These are phyloP conservation scores for Talaromyces sp. DNA, from an alignment of 2,329 filamentous ascomycete species.

Conservation along the genomic window DNA sequence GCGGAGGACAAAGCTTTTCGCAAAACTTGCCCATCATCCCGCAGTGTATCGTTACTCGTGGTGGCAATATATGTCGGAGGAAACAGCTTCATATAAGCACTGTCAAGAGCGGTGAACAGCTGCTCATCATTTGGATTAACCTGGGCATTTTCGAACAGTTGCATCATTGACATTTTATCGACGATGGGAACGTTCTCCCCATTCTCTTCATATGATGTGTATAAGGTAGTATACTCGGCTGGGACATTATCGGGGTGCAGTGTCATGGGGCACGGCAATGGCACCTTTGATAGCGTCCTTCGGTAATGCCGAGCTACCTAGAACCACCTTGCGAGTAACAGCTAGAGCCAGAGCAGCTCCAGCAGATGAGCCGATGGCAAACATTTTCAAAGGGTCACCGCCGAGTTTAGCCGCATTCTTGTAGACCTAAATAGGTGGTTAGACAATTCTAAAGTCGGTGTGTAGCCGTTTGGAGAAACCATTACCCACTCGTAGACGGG, in stretches of 20 bases:
- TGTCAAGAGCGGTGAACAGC: not conserved
- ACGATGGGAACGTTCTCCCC: not conserved
- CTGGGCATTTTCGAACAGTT: not conserved
- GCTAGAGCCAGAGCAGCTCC: not conserved
- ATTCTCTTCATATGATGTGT: constrained; percentile 5
- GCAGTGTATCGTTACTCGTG: constrained; percentile 7
- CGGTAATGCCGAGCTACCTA: too few relatives aligned
- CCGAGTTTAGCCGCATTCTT: not conserved
- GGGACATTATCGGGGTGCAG: constrained; percentile 33
- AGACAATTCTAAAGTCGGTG: not conserved
- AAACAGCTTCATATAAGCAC: not conserved
- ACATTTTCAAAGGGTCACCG: not conserved
- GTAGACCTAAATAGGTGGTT: not conserved
- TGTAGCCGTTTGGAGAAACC: too few relatives aligned
- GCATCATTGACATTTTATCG: not conserved
- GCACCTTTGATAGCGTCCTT: constrained; percentile 22
- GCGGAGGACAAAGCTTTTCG: not conserved
- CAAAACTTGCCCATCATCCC: constrained; percentile 1
- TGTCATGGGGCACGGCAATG: constrained; percentile 31
- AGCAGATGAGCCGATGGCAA: not conserved
- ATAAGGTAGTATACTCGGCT: constrained; percentile 35
- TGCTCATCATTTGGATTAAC: not conserved
- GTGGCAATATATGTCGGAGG: constrained; percentile 8
- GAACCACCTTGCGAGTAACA: not conserved
- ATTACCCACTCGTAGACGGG: constrained; percentile 41